Evolutionary conservation across 345 rosid genomes (phyloP).

Genomic region (Hypericum androsaemum): DNA sequence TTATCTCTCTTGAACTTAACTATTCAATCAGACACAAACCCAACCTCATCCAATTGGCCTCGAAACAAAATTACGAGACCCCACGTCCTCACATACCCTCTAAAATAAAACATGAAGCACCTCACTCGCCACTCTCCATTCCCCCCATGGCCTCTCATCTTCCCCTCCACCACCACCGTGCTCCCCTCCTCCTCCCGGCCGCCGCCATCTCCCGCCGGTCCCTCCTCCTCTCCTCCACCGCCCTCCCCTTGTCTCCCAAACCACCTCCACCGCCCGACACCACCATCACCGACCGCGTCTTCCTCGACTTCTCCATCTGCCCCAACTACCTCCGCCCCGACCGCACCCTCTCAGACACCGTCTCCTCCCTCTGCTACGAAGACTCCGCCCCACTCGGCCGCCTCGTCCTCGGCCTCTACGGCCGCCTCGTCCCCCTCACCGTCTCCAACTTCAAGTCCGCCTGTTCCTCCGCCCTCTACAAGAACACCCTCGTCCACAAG

Average conservation of each 20-base stretch:
- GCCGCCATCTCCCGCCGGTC: constrained; percentile 10
- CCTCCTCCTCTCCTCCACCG: constrained; percentile 14
- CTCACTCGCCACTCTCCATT: constrained; percentile 32
- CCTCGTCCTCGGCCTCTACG: constrained; percentile 68
- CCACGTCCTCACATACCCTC: constrained; percentile 9
- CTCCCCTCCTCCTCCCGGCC: constrained; percentile 28
- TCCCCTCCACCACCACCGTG: constrained; percentile 19
- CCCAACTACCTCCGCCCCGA: constrained; percentile 61
- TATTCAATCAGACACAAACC: too few species aligned
- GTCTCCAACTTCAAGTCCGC: constrained; percentile 77
- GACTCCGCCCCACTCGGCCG: constrained; percentile 64
- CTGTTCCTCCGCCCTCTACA: constrained; percentile 61
- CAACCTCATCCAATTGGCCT: too few species aligned
- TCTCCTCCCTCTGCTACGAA: constrained; percentile 35
- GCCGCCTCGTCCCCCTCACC: constrained; percentile 60
- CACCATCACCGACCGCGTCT: constrained; percentile 78
- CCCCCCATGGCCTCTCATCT: constrained; percentile 14
- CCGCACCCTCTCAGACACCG: constrained; percentile 31
- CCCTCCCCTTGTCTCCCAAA: constrained; percentile 41
- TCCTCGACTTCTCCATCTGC: constrained; percentile 81
- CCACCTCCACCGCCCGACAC: constrained; percentile 74
- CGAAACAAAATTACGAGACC: not conserved
- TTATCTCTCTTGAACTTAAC: too few species aligned
- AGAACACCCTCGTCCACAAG: constrained; percentile 67
- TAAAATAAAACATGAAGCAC: constrained; percentile 18